phyloP scores from a whole-genome alignment of 78 protist genomes.

The Creolimax fragrantissima region DNA sequence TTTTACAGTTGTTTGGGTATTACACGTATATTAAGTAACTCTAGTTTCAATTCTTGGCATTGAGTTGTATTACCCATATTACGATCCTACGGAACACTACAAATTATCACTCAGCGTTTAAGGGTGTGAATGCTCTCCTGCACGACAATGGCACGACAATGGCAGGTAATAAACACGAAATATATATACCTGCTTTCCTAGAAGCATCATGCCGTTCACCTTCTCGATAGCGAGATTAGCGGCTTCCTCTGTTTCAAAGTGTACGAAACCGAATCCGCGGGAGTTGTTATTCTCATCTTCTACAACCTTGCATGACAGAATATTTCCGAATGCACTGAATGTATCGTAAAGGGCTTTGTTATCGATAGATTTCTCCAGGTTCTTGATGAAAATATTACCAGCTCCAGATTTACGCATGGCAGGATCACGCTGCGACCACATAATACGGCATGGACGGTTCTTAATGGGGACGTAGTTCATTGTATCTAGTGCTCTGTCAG shows the following conservation, averaged over 20 bases:
- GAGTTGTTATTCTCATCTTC: slow-evolving; percentile 51
- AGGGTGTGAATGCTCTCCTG: too few species aligned
- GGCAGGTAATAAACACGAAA: too few species aligned
- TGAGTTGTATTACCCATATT: too few species aligned
- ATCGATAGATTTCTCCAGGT: slow-evolving; percentile 78
- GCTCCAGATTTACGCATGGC: slow-evolving; percentile 80
- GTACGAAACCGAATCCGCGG: slow-evolving; percentile 91
- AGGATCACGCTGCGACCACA: slow-evolving; percentile 97
- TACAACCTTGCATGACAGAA: slow-evolving; percentile 74
- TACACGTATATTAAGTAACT: too few species aligned
- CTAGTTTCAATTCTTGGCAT: too few species aligned
- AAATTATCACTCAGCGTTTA: too few species aligned
- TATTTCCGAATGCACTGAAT: slow-evolving; percentile 56
- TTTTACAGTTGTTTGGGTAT: too few species aligned
- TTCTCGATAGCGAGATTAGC: slow-evolving; percentile 76
- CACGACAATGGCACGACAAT: too few species aligned
- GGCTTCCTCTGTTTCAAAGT: slow-evolving; percentile 80
- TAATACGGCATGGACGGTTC: slow-evolving; percentile 87
- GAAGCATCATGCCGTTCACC: slow-evolving; percentile 84
- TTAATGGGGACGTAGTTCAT: slow-evolving; percentile 79
- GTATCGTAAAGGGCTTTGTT: slow-evolving; percentile 32
- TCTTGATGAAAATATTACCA: slow-evolving; percentile 96
- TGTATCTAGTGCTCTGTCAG: slow-evolving; percentile 91
- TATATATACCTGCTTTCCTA: slow-evolving; percentile 61
- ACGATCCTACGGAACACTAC: too few species aligned